Evolutionary conservation across 805 yeast species (phyloP).

Genomic region (Zygosaccharomyces gambellarensis): DNA sequence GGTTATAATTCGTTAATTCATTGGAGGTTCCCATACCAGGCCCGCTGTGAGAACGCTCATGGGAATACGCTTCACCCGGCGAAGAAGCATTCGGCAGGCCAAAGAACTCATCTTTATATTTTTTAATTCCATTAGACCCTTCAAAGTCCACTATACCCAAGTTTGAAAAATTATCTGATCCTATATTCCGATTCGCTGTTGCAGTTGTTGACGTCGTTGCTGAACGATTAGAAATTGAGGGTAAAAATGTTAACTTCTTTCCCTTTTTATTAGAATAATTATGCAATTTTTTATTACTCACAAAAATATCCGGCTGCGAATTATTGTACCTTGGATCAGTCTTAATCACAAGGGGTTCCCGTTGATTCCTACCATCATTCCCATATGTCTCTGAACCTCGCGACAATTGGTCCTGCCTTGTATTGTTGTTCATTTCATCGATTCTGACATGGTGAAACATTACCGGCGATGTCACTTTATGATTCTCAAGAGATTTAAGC

Average conservation of each 20-base stretch:
- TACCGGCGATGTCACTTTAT: conserved; percentile 5
- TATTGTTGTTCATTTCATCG: conserved; percentile 2
- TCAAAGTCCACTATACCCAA: background rate
- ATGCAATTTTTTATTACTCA: conserved; percentile 2
- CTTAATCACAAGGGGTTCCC: conserved; percentile 6
- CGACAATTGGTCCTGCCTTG: background rate
- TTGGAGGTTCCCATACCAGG: background rate
- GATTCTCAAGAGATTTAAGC: background rate
- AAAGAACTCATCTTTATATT: background rate
- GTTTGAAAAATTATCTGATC: background rate
- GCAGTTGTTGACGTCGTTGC: background rate
- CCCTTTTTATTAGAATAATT: background rate
- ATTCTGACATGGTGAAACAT: conserved; percentile 10
- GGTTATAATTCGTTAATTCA: background rate
- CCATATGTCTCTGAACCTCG: background rate
- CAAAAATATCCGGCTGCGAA: background rate
- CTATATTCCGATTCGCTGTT: background rate
- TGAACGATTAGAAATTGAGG: conserved; percentile 6
- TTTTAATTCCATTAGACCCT: background rate
- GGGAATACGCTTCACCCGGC: background rate
- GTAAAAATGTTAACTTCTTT: conserved; percentile 9
- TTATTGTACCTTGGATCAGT: conserved; percentile 10
- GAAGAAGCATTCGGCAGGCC: background rate
- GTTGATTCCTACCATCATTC: background rate
- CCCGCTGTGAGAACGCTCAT: conserved; percentile 1